These are phyloP conservation scores for Radiomyces spectabilis DNA, from an alignment of 192 early-diverging fungal genomes.

Conservation along the genomic window DNA sequence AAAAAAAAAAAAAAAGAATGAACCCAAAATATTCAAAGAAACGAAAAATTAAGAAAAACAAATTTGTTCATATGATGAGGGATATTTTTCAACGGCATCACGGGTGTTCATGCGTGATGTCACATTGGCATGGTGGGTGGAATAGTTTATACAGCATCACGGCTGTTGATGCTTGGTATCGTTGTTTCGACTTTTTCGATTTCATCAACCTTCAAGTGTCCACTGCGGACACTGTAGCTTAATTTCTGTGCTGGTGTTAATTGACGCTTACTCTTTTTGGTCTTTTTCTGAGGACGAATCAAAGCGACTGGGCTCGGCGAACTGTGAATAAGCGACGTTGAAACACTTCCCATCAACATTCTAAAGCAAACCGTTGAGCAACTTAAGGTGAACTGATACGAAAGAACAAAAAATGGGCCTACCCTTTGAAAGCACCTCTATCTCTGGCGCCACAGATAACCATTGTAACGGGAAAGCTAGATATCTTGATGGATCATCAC, in stretches of 20 bases:
- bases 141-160: too few relatives aligned
- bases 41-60: not conserved
- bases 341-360: constrained; percentile 41
- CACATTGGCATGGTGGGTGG: too few relatives aligned
- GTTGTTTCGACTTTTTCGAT: not conserved
- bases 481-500: not conserved
- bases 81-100: not conserved
- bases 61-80: not conserved
- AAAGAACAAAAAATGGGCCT: not conserved
- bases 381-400: not conserved
- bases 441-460: constrained; percentile 45
- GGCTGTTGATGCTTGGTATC: constrained; percentile 7
- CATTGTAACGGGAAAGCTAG: constrained; percentile 25
- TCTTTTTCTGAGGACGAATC: constrained; percentile 35
- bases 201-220: constrained; percentile 31
- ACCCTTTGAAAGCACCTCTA: constrained; percentile 42
- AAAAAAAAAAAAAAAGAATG: constrained; percentile 14
- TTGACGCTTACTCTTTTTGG: constrained; percentile 22
- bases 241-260: constrained; percentile 24
- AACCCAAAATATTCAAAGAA: constrained; percentile 3
- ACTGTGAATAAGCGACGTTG: constrained; percentile 44
- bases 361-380: constrained; percentile 8
- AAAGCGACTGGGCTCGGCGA: constrained; percentile 44
- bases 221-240: constrained; percentile 30
- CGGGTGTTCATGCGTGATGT: too few relatives aligned